Conservation (phyloP, 1,284 basidiomycete species). For the Schizophyllum commune region DNA sequence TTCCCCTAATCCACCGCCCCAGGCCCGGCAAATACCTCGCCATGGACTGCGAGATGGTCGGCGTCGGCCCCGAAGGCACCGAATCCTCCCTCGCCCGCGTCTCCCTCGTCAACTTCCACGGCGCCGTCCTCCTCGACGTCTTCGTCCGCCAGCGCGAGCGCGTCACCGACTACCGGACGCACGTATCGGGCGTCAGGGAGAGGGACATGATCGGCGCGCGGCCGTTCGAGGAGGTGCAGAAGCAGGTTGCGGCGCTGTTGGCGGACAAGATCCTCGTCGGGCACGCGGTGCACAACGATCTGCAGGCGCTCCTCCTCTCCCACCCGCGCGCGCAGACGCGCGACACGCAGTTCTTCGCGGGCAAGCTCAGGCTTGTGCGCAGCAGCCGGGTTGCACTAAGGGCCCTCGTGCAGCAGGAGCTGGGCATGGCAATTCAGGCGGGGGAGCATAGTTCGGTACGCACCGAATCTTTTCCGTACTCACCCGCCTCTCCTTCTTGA, state of each 20-base stretch:
- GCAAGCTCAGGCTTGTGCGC: constrained; percentile 50
- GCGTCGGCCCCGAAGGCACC: constrained; percentile 75
- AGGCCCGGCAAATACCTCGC: constrained; percentile 78
- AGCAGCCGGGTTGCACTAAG: constrained; percentile 72
- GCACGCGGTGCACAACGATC: constrained; percentile 90
- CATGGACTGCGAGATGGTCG: constrained; percentile 98
- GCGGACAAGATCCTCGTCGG: constrained; percentile 86
- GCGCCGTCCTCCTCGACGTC: constrained; percentile 73
- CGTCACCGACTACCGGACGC: constrained; percentile 92
- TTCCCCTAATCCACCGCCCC: no score
- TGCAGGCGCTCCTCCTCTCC: constrained; percentile 68
- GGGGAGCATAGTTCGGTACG: constrained; percentile 85
- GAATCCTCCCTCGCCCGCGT: constrained; percentile 88
- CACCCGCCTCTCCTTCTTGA: neutral
- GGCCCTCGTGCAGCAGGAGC: constrained; percentile 74
- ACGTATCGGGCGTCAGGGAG: constrained; percentile 82
- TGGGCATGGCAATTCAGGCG: constrained; percentile 80
- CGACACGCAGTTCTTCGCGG: constrained; percentile 74
- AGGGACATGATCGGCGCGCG: constrained; percentile 73
- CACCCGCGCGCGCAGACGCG: constrained; percentile 76
- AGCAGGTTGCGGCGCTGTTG: constrained; percentile 70
- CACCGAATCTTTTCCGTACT: neutral
- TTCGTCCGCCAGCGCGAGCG: constrained; percentile 85
- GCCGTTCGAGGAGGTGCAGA: constrained; percentile 76
- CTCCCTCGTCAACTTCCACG: constrained; percentile 88